Evolutionary conservation across 1,284 basidiomycete genomes (phyloP), one percentile per base, ranked within the genome.

Genomic region (Pisolithus thermaeus): DNA sequence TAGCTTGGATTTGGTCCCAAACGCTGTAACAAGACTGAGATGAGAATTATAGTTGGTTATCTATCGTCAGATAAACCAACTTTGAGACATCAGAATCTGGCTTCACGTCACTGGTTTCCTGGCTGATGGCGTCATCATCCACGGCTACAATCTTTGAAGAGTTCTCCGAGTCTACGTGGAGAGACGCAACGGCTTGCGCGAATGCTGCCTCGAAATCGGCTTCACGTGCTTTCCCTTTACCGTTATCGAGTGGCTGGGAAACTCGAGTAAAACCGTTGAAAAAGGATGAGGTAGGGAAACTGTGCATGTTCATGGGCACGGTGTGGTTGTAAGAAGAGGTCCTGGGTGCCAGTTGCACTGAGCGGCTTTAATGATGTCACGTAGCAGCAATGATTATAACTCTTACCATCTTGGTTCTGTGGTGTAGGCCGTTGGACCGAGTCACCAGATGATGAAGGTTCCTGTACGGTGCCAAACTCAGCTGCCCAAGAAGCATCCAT

Each of bases 181-280:
- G 62, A 8, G 79, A 79, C 14, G 76, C 77, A 2, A 73, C 70
- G 4, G 77, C 73, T 59, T 85, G 76, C 16, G 80, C 81, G 66
- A 91, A 87, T 1, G 87, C 89, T 27, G 81, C 81, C 58, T 88
- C 87, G 60, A 88, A 92, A 66, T 90, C 89, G 6, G 78, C 83
- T 58, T 87, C 87, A 58, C 75, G 81, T 54, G 74, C 79, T 64
- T 85, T 91, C 18, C 83, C 87, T 68, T 87, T 91, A 50, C 81
- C 87, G 67, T 79, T 83, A 50, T 68, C 66, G 53, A 65, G 56
- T 32, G 49, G 20, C 8, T 53, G 53, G 50, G 51, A 49, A 22
- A 51, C 35, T 37, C 60, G 52, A 43, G 61, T 63, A 51, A 61
- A 59, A 36, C 48, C 55, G 49, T 68, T 68, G 43, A 64, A 61